Conservation (phyloP, 352 stramenopile genomes). For the Globisporangium splendens region DNA sequence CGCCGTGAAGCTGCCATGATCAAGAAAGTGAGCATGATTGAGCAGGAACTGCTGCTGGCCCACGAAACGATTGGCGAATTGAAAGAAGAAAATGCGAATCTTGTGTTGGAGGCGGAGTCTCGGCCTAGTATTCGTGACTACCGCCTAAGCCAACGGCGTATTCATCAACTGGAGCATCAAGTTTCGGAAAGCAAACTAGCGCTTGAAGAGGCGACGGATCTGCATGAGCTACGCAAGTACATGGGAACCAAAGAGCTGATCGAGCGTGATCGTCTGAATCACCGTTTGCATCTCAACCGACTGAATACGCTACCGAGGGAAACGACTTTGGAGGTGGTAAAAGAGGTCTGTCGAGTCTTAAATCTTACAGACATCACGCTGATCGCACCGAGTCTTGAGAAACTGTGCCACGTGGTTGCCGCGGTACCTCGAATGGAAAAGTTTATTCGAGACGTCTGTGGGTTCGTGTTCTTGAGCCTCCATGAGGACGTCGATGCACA, state of each 20-base stretch:
- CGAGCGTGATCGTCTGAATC: conserved; percentile 72
- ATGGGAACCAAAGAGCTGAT: conserved; percentile 83
- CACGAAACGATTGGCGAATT: conserved; percentile 63
- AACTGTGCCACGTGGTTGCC: conserved; percentile 76
- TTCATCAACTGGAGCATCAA: conserved; percentile 75
- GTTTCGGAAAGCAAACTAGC: conserved; percentile 69
- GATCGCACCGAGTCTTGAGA: conserved; percentile 73
- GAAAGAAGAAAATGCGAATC: conserved; percentile 80
- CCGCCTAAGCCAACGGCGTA: conserved; percentile 59
- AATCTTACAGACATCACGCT: conserved; percentile 82
- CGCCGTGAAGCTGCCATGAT: conserved; percentile 71
- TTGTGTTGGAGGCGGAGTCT: conserved; percentile 72
- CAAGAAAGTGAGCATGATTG: conserved; percentile 73
- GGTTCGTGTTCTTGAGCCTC: conserved; percentile 59
- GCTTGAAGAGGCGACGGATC: conserved; percentile 68
- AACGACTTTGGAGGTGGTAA: conserved; percentile 76
- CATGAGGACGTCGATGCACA: conserved; percentile 20
- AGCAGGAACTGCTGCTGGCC: conserved; percentile 61
- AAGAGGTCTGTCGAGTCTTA: conserved; percentile 78
- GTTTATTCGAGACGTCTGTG: conserved; percentile 85
- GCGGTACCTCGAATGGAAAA: conserved; percentile 82
- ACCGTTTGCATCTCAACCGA: conserved; percentile 73
- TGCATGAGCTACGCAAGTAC: conserved; percentile 76
- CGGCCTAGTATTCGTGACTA: conserved; percentile 83
- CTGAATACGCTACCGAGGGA: conserved; percentile 74